Base-by-base conservation (phyloP, 2,329 filamentous ascomycete genomes). In the Pyrenophora teres region DNA sequence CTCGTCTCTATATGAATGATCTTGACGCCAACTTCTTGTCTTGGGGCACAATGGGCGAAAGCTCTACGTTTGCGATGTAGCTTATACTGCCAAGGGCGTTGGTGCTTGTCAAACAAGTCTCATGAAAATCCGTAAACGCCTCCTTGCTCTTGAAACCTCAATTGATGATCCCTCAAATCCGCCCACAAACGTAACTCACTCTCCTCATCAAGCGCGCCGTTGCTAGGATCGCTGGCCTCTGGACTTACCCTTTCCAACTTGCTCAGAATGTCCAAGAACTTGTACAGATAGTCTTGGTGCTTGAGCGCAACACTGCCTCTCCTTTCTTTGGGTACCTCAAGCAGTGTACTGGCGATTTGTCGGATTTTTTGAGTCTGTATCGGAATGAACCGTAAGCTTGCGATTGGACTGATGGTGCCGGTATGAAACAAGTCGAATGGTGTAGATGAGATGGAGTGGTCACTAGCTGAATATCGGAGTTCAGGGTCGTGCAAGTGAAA, bases 181-280 rank as follows among this genome's bases (percentile, higher is more conserved):
- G 88, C 87, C 91, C 91, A 96, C 52, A 85, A 81, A 16, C 84
- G 80, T 60, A 94, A 73, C 72, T 94, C 90, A 45, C 87, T 83
- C 64, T 93, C 89, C 62, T 94, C 90, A 57, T 89, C 80, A 16
- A 80, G 69, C 68, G 67, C 62, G 55, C 59, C 71, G 42, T 60
- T 55, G 13, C 35, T 75, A 3, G 72, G 59, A 54, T 72, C 67
- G 19, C 56, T 61, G 3, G 51, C 59, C 41, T 64, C 74, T 1
- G 76, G 76, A 42, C 81, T 83, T 3, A 83, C 81, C 53, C 86
- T 84, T 71, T 94, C 90, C 13, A 95, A 77, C 62, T 87, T 87
- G 63, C 87, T 82, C 6, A 95, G 77, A 8, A 92, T 86, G 33
- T 90, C 87, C 12, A 94, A 80, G 62, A 94, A 90, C 7, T 83